Base-by-base conservation (phyloP, 371 early-diverging fungal genomes). In the Mortierella sp. region DNA sequence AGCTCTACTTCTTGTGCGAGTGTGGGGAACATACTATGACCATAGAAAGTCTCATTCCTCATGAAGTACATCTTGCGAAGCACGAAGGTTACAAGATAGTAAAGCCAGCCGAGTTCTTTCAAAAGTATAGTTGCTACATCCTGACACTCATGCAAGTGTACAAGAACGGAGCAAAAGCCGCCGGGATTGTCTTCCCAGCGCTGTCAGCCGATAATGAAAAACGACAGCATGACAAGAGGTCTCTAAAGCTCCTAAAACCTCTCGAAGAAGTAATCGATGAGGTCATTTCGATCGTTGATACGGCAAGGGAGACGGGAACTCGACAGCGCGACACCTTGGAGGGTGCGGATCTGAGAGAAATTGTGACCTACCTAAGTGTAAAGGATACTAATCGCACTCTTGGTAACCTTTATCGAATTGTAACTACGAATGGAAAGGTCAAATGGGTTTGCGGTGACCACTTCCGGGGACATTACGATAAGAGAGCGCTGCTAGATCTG, bases 71-170 rank as follows among this genome's bases (percentile, higher is more conserved):
- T 59, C 58, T 78, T 8, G 78, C 78, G 17, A 57, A 68, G n/a
- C 78, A 78, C 34, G 78, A 66, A 42, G 78, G 78, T 43, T 78
- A 78, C 43, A 70, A 72, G 1, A 60, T 78, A 15, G 73, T 68
- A 2, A 64, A 73, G 29, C 78, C 78, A 3, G 71, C 34, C 10
- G 78, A 78, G 69, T 78, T 78, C 40, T 78, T 72, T 23, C 60
- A 40, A 17, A 72, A 69, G 62, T 72, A 78, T 10, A 70, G 78
- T 37, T 17, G 61, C 6, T 60, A 78, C 3, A 60, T 78, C 28
- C 19, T 72, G 57, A 69, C 43, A 15, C 28, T 72, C 15, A 31
- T 78, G 23, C 61, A 62, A 23, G 66, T 72, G 69, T 49, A 72
- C 57, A 72, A 72, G 26, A 72, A 69, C 13, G 40, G 40, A 37